A percentile compares a stretch with the other conserved stretches of the same genome.
phyloP scores from a whole-genome alignment of 257 asterid genomes.

The Asclepias syriaca region DNA sequence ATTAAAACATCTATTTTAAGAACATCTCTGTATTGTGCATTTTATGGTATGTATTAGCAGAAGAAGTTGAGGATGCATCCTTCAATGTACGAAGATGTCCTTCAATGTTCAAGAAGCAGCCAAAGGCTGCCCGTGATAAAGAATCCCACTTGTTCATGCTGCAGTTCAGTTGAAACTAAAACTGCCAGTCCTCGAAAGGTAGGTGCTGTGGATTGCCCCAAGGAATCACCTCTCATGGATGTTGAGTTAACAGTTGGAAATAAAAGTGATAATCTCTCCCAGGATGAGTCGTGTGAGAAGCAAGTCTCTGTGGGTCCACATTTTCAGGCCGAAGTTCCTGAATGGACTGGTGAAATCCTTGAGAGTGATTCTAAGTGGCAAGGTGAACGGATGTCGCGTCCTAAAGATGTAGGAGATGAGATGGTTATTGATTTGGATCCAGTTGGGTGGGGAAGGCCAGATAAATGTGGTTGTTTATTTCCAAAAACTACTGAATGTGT shows the following conservation, averaged over 20 bases:
- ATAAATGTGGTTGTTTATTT: constrained; percentile 39
- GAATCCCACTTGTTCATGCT: constrained; percentile 34
- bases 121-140: constrained; percentile 36
- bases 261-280: constrained; percentile 10
- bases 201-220: constrained; percentile 20
- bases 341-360: constrained; percentile 45
- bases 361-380: constrained; percentile 78
- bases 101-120: constrained; percentile 40
- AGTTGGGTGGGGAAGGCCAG: constrained; percentile 43
- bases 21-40: constrained; percentile 7
- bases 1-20: neutral
- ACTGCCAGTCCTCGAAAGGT: constrained; percentile 22
- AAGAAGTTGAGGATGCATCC: constrained; percentile 65
- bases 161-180: constrained; percentile 31
- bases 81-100: constrained; percentile 52
- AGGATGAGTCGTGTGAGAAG: constrained; percentile 22
- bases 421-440: constrained; percentile 19
- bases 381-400: constrained; percentile 57
- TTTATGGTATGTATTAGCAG: constrained; percentile 25
- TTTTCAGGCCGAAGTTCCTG: constrained; percentile 62
- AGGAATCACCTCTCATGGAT: constrained; percentile 16
- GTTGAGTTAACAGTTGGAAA: constrained; percentile 18
- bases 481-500: constrained; percentile 55
- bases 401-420: constrained; percentile 25
- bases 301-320: constrained; percentile 41